These are phyloP conservation scores for Cucurbita moschata DNA, from an alignment of 306 rosid species.

Conservation along the genomic window DNA sequence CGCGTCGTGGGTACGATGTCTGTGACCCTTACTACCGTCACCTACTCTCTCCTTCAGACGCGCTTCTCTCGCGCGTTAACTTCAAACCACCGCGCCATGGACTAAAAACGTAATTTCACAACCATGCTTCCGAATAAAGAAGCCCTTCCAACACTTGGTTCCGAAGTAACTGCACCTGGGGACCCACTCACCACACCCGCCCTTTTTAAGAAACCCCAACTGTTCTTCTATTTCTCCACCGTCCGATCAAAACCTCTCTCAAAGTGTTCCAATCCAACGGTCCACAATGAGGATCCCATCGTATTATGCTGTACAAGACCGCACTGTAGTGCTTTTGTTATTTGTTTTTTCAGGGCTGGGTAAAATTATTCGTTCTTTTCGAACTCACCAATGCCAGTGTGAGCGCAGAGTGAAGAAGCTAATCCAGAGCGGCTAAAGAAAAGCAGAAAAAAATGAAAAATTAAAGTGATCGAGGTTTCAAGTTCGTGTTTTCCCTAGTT, in stretches of 20 bases:
- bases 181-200: neutral
- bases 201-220: neutral
- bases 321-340: neutral
- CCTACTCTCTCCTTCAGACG: neutral
- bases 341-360: neutral
- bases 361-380: neutral
- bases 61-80: neutral
- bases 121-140: slow-evolving; percentile 7
- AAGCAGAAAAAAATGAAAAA: neutral
- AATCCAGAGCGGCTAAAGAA: neutral
- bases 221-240: neutral
- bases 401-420: slow-evolving; percentile 4
- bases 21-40: neutral
- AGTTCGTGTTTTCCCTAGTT: neutral
- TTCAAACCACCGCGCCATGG: neutral
- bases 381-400: neutral
- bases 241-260: neutral
- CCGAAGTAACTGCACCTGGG: slow-evolving; percentile 6
- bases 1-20: slow-evolving; percentile 3
- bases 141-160: slow-evolving; percentile 4
- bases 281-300: neutral
- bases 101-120: neutral
- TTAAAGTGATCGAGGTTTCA: slow-evolving; percentile 1
- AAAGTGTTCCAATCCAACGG: slow-evolving; percentile 1
- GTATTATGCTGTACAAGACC: neutral